Evolutionary conservation across 441 rosid species (phyloP).

Genomic region (Populus hybrid): DNA sequence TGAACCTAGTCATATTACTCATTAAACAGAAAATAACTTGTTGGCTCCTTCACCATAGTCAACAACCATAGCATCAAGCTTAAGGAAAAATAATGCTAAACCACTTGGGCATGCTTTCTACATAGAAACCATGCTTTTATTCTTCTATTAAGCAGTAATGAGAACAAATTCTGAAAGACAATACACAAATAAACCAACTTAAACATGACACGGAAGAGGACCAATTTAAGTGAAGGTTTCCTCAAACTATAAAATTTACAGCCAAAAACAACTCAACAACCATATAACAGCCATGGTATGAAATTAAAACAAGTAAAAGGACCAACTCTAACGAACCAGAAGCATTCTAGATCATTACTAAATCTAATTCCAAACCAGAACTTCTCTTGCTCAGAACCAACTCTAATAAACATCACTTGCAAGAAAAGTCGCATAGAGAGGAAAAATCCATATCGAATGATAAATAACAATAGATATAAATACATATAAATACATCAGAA

Average conservation of each 20-base stretch:
- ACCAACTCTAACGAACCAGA: neutral
- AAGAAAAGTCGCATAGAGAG: neutral
- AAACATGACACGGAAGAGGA: neutral
- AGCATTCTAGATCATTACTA: neutral
- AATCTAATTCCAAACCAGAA: slow-evolving; percentile 1
- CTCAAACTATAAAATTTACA: neutral
- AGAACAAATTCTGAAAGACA: neutral
- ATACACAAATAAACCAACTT: neutral
- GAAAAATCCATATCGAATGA: neutral
- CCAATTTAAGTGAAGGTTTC: neutral
- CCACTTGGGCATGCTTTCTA: too few species aligned
- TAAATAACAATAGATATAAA: slow-evolving; percentile 12
- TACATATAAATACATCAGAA: neutral
- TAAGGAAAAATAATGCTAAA: neutral
- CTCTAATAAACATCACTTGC: neutral
- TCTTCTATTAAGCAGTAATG: neutral
- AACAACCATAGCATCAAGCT: neutral
- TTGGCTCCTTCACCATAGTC: neutral
- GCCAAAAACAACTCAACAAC: neutral
- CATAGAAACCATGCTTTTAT: neutral
- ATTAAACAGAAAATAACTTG: neutral
- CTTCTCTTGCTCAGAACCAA: neutral
- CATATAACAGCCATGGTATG: neutral
- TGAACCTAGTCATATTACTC: neutral
- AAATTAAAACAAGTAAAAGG: neutral